Percentiles rank a stretch among this genome's conserved stretches.
These are phyloP conservation scores for Rhizopogon vesiculosus DNA, from an alignment of 768 basidiomycete species.

Conservation along the genomic window DNA sequence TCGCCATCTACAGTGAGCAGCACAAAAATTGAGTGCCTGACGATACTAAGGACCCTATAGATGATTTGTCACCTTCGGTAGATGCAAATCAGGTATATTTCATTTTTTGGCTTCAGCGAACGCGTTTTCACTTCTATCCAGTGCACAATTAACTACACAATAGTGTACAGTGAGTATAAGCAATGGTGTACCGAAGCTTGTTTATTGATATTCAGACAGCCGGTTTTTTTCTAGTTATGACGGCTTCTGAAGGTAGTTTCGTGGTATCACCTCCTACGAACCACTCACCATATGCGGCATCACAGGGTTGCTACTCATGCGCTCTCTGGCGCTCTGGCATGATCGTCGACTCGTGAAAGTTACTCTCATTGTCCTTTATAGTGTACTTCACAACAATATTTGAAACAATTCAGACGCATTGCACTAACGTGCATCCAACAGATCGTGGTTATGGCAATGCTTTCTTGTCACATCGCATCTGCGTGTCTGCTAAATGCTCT, in stretches of 20 bases:
- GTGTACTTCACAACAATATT: not conserved
- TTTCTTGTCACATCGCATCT: too few species aligned
- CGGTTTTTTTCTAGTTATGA: not conserved
- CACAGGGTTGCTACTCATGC: not conserved
- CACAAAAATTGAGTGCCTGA: not conserved
- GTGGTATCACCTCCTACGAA: not conserved
- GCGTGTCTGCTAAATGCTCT: too few species aligned
- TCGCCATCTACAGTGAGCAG: not conserved
- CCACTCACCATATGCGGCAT: not conserved
- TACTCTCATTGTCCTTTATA: not conserved
- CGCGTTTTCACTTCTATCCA: not conserved
- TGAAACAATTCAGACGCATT: too few species aligned
- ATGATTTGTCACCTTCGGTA: not conserved
- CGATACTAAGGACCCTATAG: not conserved
- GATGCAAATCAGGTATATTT: not conserved
- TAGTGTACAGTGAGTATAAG: not conserved
- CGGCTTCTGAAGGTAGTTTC: not conserved
- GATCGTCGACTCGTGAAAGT: not conserved
- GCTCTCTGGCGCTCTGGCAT: not conserved
- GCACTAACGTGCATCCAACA: too few species aligned
- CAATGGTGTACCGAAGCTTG: not conserved
- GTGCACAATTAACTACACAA: not conserved
- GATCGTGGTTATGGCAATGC: too few species aligned
- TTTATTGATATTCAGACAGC: not conserved
- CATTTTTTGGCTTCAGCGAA: not conserved